Base-by-base conservation (phyloP, 257 asterid species). In the Cordia subcordata region DNA sequence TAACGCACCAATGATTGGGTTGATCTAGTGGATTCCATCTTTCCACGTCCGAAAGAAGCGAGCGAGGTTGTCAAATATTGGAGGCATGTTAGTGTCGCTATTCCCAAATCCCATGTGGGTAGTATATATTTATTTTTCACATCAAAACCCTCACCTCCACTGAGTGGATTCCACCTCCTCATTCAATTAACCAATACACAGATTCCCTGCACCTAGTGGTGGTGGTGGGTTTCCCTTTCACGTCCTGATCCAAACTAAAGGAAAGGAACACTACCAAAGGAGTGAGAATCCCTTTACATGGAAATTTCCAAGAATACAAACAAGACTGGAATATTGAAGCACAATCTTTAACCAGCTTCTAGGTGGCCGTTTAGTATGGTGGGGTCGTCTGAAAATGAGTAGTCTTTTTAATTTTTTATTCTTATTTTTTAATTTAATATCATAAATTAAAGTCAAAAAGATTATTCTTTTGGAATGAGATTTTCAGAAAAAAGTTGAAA, bases 131-230 rank as follows among this genome's bases (percentile, higher is more conserved):
- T 58, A 66, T 71, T 66, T 70, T 68, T 76, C 78, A 69, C 79
- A 78, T 80, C 78, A 74, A 68, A 27, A 40, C 61, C n/a, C n/a
- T n/a, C n/a, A 60, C 71, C 35, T 64, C 52, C 55, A 68, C 40
- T 57, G 23, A 79, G 93, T 84, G 93, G 88, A 73, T 77, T 84
- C 86, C 93, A 81, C 77, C 88, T 64, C 86, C 81, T 37, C 81
- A 62, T 69, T 85, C 85, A 77, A 82, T n/a, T n/a, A n/a, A n/a
- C n/a, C 80, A 82, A 47, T 61, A 27, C 35, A 27, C 35, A 73
- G 72, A 79, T 81, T 70, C 86, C 77, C 62, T 56, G 68, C 74
- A 57, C 75, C 54, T 51, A 49, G 57, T 60, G 71, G 51, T 51
- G 54, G 57, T 60, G 71, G 55, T 72, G 85, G 79, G 70, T 74